Conservation (phyloP, 2,329 filamentous ascomycete species). For the Colletotrichum theobromicola region DNA sequence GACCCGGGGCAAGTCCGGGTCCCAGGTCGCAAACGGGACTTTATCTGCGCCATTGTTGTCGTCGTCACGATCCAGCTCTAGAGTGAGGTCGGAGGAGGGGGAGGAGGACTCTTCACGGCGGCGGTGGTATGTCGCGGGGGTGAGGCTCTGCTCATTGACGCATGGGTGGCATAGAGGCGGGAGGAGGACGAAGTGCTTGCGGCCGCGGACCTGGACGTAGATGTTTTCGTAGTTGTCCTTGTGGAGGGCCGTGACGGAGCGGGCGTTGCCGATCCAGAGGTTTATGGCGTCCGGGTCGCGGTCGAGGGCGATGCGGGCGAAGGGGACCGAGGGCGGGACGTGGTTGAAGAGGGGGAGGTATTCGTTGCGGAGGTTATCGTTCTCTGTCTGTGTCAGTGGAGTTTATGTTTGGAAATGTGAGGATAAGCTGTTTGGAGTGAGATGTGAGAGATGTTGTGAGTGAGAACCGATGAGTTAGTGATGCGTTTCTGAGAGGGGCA, state of each 20-base stretch:
- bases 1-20: constrained; percentile 64
- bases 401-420: not conserved
- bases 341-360: constrained; percentile 68
- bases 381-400: constrained; percentile 54
- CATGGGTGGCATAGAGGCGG: constrained; percentile 74
- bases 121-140: constrained; percentile 60
- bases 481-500: not conserved
- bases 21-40: constrained; percentile 77
- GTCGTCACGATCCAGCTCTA: constrained; percentile 34
- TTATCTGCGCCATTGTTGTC: constrained; percentile 34
- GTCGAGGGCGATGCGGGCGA: constrained; percentile 72
- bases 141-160: constrained; percentile 67
- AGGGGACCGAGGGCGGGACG: constrained; percentile 69
- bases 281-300: constrained; percentile 77
- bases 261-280: constrained; percentile 80
- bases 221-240: constrained; percentile 88
- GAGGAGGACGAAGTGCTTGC: constrained; percentile 77
- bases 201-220: constrained; percentile 76
- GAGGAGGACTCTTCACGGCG: constrained; percentile 32
- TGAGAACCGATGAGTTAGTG: not conserved
- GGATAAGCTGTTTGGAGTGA: not conserved
- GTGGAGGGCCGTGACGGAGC: constrained; percentile 74
- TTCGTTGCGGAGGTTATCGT: constrained; percentile 80
- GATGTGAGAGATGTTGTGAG: not conserved
- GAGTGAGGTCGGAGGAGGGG: not conserved